Conservation (phyloP, 2,329 filamentous ascomycete genomes). For the Byssothecium circinans region DNA sequence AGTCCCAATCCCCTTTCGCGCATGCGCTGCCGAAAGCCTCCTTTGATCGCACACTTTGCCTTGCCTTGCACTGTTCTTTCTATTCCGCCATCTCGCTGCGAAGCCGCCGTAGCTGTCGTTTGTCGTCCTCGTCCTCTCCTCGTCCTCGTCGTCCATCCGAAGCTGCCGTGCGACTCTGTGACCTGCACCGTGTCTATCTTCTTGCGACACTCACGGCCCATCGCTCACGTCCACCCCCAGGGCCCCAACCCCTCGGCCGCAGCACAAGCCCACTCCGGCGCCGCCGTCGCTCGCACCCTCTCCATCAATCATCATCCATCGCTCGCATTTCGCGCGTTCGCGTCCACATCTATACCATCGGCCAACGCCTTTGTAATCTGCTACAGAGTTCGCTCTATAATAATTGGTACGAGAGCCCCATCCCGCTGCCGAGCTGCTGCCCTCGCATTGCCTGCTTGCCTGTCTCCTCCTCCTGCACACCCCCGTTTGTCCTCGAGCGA, state of each 20-base stretch:
- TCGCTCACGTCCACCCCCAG: slow-evolving; percentile 6
- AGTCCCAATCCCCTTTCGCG: not conserved
- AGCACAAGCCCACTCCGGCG: slow-evolving; percentile 16
- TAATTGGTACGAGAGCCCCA: slow-evolving; percentile 32
- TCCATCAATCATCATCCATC: slow-evolving; percentile 32
- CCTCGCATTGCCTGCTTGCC: slow-evolving; percentile 9
- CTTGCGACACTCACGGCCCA: not conserved
- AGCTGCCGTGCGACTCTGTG: slow-evolving; percentile 30
- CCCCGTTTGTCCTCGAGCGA: no score
- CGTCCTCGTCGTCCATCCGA: slow-evolving; percentile 8
- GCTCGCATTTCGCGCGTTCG: slow-evolving; percentile 11
- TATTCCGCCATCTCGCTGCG: slow-evolving; percentile 14
- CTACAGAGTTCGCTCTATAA: slow-evolving; percentile 18
- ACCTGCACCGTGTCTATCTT: slow-evolving; percentile 8
- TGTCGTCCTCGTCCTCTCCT: no score
- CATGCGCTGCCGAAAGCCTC: slow-evolving; percentile 4
- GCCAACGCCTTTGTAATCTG: slow-evolving; percentile 1
- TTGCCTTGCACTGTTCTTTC: slow-evolving; percentile 6
- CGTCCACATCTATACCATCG: slow-evolving; percentile 5
- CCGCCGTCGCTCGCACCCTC: slow-evolving; percentile 30
- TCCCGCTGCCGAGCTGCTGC: slow-evolving; percentile 10
- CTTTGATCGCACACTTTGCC: no score
- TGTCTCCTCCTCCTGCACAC: no score
- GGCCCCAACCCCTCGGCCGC: slow-evolving; percentile 29
- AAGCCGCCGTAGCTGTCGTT: slow-evolving; percentile 15